Evolutionary conservation across 768 basidiomycete genomes (phyloP).

Genomic region (Pleurotus cornucopiae): DNA sequence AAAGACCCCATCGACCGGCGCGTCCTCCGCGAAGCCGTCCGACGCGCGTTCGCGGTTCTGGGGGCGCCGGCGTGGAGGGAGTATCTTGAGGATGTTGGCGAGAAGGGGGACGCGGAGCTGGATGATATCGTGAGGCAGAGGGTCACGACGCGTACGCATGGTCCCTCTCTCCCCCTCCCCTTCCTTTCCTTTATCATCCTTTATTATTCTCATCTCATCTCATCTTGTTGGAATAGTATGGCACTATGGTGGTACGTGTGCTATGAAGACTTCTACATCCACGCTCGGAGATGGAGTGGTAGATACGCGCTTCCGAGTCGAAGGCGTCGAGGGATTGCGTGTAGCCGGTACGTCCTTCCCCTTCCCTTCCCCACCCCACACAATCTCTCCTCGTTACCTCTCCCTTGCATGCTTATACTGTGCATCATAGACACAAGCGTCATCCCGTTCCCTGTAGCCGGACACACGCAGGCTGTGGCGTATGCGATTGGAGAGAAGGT

Average conservation of each 20-base stretch:
- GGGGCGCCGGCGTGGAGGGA: conserved; percentile 1
- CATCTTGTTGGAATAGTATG: neutral
- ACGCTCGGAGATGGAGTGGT: neutral
- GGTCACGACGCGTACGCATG: neutral
- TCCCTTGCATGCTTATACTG: neutral
- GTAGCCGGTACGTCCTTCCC: conserved; percentile 1
- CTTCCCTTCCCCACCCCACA: neutral
- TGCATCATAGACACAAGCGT: conserved; percentile 1
- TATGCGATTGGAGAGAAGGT: conserved; percentile 9
- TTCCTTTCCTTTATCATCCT: neutral
- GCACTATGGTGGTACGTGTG: conserved; percentile 6
- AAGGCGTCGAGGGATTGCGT: neutral
- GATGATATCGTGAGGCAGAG: neutral
- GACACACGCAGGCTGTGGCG: conserved; percentile 1
- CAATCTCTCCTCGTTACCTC: neutral
- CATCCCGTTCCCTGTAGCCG: neutral
- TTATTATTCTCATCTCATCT: neutral
- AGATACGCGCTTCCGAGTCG: neutral
- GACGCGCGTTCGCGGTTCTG: neutral
- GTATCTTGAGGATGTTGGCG: neutral
- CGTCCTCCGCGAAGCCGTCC: neutral
- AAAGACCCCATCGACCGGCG: neutral
- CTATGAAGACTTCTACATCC: neutral
- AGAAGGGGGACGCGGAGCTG: neutral
- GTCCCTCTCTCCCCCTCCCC: neutral